Percentiles rank a stretch among this genome's conserved stretches.
phyloP scores from a whole-genome alignment of 768 basidiomycete genomes.

The Russula abietina region DNA sequence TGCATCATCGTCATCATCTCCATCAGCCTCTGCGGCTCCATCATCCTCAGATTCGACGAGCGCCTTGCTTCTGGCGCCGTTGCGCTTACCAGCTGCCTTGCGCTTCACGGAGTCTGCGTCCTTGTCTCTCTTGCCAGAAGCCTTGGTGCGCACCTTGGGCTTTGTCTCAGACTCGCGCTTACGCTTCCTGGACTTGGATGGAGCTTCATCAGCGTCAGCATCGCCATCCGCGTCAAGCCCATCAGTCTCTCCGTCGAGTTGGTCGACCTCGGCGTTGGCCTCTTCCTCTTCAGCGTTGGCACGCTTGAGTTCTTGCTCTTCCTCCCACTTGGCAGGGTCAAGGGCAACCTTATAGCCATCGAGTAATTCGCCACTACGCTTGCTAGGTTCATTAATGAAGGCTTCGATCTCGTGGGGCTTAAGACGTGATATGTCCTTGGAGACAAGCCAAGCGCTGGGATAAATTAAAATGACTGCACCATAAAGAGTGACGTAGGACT shows the following conservation, averaged over 20 bases:
- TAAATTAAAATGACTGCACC: constrained; percentile 13
- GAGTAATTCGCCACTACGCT: constrained; percentile 70
- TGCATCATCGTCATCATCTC: constrained; percentile 34
- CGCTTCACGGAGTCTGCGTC: constrained; percentile 34
- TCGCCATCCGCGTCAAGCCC: constrained; percentile 43
- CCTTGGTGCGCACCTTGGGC: constrained; percentile 39
- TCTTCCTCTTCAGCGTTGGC: constrained; percentile 40
- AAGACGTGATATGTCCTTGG: constrained; percentile 78
- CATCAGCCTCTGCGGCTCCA: constrained; percentile 34
- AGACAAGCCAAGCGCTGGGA: constrained; percentile 72
- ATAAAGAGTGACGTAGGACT: constrained; percentile 35
- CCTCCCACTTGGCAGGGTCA: constrained; percentile 67
- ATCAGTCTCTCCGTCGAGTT: constrained; percentile 50
- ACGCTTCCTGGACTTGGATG: constrained; percentile 46
- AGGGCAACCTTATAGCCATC: constrained; percentile 69
- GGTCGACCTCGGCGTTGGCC: constrained; percentile 59
- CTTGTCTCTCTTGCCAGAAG: constrained; percentile 43
- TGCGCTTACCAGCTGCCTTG: constrained; percentile 44
- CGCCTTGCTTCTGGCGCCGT: constrained; percentile 55
- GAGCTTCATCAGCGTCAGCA: constrained; percentile 37
- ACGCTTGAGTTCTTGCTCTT: constrained; percentile 36
- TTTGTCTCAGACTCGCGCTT: constrained; percentile 58
- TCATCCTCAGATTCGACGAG: constrained; percentile 65
- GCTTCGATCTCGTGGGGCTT: constrained; percentile 75
- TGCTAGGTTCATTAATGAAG: constrained; percentile 71